Base-by-base conservation (phyloP, 176 grass and related monocot species). In the Paspalum vaginatum region DNA sequence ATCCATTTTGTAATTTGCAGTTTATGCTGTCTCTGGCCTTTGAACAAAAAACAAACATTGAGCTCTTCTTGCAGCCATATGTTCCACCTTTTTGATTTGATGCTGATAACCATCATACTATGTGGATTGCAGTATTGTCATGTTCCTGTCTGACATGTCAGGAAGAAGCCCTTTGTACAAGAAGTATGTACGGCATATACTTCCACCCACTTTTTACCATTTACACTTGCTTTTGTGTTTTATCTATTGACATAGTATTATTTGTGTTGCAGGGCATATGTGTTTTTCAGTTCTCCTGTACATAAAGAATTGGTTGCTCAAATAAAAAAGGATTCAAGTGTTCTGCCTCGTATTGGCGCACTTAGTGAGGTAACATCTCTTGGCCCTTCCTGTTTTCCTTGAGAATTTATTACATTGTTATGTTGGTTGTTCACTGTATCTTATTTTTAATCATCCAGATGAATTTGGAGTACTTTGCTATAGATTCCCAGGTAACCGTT, bases 401-500 rank as follows among this genome's bases (percentile, higher is more conserved):
- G 10, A 45, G 58, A 39, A 82, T 63, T 81, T 77, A 43, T 65
- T 59, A 78, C 17, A 56, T 49, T 72, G 14, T 87, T 64, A 14
- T 83, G 49, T 51, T 55, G 7, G 42, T 39, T 82, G 75, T 61
- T 84, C 72, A 83, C 76, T 61, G 45, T 61, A 74, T 59, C 16
- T 69, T 85, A 51, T 69, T 45, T 41, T 38, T 46, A 58, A 72
- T 81, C 38, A 89, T 95, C 68, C 86, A 95, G 95, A 93, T 92
- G 88, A 98, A 98, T 83, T 91, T 98, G 95, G 95, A 98, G 81
- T 98, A 98, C 65, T 98, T 98, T 87, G 78, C 95, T 77, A 93
- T 98, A 84, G 95, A 98, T 89, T 93, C 88, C 50, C 95, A 98
- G 95, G 95, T 98, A 98, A 94, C 50, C 62, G 74, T 73, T 60